Evolutionary conservation across 768 basidiomycete species (phyloP).

Genomic region (Crepidotus variabilis): DNA sequence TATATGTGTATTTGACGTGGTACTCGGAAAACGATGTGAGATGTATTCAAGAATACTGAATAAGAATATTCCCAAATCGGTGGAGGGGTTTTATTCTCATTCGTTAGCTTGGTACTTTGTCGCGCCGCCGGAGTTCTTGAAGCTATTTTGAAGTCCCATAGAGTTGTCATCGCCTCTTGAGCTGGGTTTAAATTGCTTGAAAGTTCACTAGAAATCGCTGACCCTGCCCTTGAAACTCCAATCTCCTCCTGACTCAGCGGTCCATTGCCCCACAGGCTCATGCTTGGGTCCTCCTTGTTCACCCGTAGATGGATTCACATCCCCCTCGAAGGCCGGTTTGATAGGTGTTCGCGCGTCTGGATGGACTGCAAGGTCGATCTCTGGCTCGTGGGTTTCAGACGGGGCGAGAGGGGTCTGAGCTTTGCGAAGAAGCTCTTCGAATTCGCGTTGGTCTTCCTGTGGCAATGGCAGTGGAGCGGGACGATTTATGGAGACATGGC

Average conservation of each 20-base stretch:
- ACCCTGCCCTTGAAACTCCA: conserved; percentile 92
- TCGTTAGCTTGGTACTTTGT: too few relatives aligned
- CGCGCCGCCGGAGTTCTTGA: too few relatives aligned
- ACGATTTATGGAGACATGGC: conserved; percentile 38
- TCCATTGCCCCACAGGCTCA: conserved; percentile 71
- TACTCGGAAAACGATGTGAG: too few relatives aligned
- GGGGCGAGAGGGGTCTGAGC: conserved; percentile 44
- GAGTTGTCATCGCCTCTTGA: too few relatives aligned
- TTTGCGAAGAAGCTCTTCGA: conserved; percentile 75
- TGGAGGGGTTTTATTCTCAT: too few relatives aligned
- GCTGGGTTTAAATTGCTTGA: neutral
- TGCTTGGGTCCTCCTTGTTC: conserved; percentile 85
- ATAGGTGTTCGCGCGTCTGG: conserved; percentile 64
- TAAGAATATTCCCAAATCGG: too few relatives aligned
- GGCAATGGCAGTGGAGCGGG: conserved; percentile 79
- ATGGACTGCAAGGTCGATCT: conserved; percentile 48
- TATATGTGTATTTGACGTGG: too few relatives aligned
- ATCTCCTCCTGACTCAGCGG: conserved; percentile 55
- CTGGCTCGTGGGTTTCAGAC: conserved; percentile 26
- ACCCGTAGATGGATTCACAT: conserved; percentile 77
- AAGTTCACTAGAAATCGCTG: conserved; percentile 63
- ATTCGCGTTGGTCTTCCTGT: conserved; percentile 73
- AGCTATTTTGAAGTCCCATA: too few relatives aligned
- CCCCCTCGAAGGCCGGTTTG: conserved; percentile 72
- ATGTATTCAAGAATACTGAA: too few relatives aligned